phyloP scores from a whole-genome alignment of 2,329 filamentous ascomycete species.

The Massarina eburnea region DNA sequence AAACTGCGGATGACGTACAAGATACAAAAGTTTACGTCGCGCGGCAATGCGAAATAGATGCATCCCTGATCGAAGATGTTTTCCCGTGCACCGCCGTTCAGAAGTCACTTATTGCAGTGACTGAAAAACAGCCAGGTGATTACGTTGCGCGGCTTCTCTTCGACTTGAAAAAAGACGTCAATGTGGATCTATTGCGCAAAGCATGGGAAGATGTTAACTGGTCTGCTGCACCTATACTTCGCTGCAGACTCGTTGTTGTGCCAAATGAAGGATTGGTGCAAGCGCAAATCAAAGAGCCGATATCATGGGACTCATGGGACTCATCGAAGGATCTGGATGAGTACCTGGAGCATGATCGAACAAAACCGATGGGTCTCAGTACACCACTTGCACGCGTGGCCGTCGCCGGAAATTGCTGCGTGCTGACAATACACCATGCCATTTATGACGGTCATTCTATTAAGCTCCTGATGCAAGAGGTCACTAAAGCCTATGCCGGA shows the following conservation, averaged over 20 bases:
- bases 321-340: background rate
- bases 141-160: slow-evolving; percentile 4
- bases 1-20: too few relatives aligned
- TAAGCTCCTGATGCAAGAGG: slow-evolving; percentile 1
- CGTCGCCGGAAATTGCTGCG: slow-evolving; percentile 13
- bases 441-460: slow-evolving; percentile 37
- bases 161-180: background rate
- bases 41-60: background rate
- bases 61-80: slow-evolving; percentile 4
- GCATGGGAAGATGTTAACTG: slow-evolving; percentile 1
- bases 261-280: too few relatives aligned
- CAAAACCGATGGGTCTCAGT: background rate
- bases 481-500: background rate
- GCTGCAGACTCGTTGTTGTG: too few relatives aligned
- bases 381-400: background rate
- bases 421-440: slow-evolving; percentile 41
- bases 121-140: background rate
- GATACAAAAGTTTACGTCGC: too few relatives aligned
- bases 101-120: slow-evolving; percentile 8
- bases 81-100: slow-evolving; percentile 11
- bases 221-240: background rate
- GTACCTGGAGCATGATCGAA: background rate
- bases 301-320: too few relatives aligned
- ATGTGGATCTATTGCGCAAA: slow-evolving; percentile 1
- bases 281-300: too few relatives aligned